Base-by-base conservation (phyloP, 371 early-diverging fungal genomes). In the Lichtheimia corymbifera region DNA sequence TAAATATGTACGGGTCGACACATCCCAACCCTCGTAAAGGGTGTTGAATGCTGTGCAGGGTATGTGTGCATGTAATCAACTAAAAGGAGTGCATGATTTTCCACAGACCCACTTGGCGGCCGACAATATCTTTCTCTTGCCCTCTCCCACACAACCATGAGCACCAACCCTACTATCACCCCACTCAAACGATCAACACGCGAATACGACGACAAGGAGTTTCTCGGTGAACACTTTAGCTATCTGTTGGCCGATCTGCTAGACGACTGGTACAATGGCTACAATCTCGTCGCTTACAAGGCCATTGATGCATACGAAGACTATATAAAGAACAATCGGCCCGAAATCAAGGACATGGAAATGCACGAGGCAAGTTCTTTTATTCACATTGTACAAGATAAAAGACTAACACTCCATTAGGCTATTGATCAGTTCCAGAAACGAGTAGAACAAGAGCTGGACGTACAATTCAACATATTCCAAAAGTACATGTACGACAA, bases 191-290 rank as follows among this genome's bases (percentile, higher is more conserved):
- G 51, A 59, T 35, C 41, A 1, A 2, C 44, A 41, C 66, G 58
- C 12, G 18, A 40, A 20, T 66, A 66, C 25, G 54, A 58, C 12
- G 51, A 66, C 45, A 30, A 11, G 27, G 66, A 66, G 22, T 51
- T 61, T 44, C 15, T 66, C 17, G 53, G 55, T 5, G 66, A 66
- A 62, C 62, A 58, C 27, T 58, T 66, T 5, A 59, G 61, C 17
- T 66, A 35, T 27, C 22, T 58, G 7, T 58, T 62, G 13, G 43
- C 58, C 4, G 25, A 57, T 18, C 11, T 66, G 25, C 40, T 58
- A 7, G 62, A 66, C 30, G 62, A 56, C 7, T 13, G 61, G 15
- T 66, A 66, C 40, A 58, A 66, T 50, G 62, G 50, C 13, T 52
- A 56, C 59, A 65, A 61, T 41, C 14, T 45, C 13, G 61, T 57